Base-by-base conservation (phyloP, 1,284 basidiomycete species). In the Takashimella koratensis region DNA sequence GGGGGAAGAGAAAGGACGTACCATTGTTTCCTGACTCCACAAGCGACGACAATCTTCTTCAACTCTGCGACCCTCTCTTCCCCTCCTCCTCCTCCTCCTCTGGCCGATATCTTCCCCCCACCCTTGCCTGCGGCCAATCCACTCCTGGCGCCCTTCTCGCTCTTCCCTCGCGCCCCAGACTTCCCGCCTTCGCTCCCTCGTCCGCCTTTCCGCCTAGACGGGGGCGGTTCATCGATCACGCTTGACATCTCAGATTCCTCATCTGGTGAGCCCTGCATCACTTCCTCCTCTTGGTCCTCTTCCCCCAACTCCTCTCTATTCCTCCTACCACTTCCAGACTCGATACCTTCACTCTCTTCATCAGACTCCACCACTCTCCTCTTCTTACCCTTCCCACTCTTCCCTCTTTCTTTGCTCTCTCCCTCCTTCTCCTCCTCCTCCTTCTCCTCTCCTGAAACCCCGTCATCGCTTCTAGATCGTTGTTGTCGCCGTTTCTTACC, bases 11-110 rank as follows among this genome's bases (percentile, higher is more conserved):
- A 36, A 8, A 16, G 0, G 26, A 57, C 74, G 10, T 79, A 82
- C 90, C 90, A 93, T 24, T 83, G 79, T 74, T 88, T 91, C 51
- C 88, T 83, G 4, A 88, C 80, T 4, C 90, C 90, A 62, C 90
- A 92, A 0, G 87, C 87, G 6, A 82, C 74, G 1, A 93, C 83
- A 21, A 89, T 78, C 22, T 61, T 55, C 56, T 75, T 76, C 40
- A 75, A 53, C 42, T 74, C 67, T 8, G 65, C 68, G 3, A 74
- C 57, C 23, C 59, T 63, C 11, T 64, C 66, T 49, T 75, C 72
- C 30, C 8, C 30, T 36, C 30, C 16, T 36, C 30, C 30, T 8
- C 8, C 30, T 16, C 30, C 16, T 36, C 8, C 30, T 36, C 30
- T 16, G 30, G 16, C 30, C 16, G 8, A 8, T 36, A 36, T 16